A percentile compares a stretch with the other conserved stretches of the same genome.
These are phyloP conservation scores for Pachyrhizus erosus DNA, from an alignment of 306 rosid genomes.

Conservation along the genomic window DNA sequence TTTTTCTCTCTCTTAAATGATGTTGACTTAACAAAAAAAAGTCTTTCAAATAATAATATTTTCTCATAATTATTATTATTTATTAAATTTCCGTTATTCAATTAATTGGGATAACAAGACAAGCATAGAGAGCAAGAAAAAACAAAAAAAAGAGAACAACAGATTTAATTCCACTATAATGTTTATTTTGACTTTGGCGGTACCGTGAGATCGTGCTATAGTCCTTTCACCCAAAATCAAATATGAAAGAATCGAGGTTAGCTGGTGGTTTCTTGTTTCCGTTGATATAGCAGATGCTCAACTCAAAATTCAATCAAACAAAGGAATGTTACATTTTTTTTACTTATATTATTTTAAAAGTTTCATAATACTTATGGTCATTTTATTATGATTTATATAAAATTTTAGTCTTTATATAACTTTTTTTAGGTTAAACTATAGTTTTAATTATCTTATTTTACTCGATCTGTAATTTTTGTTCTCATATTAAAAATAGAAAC, in stretches of 20 bases:
- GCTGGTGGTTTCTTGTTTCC: conserved; percentile 1
- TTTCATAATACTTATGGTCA: background rate
- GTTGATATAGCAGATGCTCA: conserved; percentile 8
- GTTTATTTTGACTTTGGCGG: conserved; percentile 5
- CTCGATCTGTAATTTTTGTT: no score
- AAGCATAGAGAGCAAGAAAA: background rate
- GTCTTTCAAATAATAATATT: background rate
- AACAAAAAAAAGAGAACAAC: background rate
- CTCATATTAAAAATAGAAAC: no score
- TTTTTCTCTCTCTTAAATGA: background rate
- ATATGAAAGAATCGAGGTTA: background rate
- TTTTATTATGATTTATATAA: background rate
- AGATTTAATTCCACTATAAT: background rate
- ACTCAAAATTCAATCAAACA: background rate
- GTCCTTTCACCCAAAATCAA: background rate
- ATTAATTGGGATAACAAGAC: background rate
- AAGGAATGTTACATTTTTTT: background rate
- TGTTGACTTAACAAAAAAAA: background rate
- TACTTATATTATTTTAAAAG: background rate
- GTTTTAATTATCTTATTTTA: no score
- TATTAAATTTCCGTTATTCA: background rate
- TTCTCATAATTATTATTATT: background rate
- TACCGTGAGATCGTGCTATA: background rate
- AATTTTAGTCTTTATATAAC: background rate
- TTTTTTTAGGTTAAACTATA: no score